A percentile compares a stretch with the other conserved stretches of the same genome.
Evolutionary conservation across 139 green algal species (phyloP).

Genomic region (Choricystis sp.): DNA sequence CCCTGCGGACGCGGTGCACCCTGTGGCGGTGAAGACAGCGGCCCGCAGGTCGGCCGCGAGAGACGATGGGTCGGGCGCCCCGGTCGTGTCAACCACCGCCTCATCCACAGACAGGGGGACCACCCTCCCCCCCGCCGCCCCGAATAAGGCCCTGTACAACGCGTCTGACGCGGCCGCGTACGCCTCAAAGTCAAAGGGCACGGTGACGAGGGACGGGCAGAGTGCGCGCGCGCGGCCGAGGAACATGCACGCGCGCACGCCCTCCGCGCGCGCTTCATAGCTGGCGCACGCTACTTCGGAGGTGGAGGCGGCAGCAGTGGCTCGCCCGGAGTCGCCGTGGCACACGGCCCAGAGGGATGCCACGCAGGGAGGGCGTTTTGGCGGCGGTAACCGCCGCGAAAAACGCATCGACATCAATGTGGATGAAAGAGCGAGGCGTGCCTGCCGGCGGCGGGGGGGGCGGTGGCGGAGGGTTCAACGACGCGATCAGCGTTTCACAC

Average conservation of each 20-base stretch:
- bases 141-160: conserved; percentile 6
- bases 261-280: conserved; percentile 68
- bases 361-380: conserved; percentile 35
- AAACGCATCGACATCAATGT: conserved; percentile 98
- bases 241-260: conserved; percentile 65
- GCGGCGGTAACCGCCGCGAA: conserved; percentile 67
- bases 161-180: conserved; percentile 70
- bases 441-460: conserved; percentile 9
- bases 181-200: conserved; percentile 89
- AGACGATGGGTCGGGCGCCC: conserved; percentile 23
- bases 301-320: conserved; percentile 44
- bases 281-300: conserved; percentile 79
- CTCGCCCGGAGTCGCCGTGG: conserved; percentile 73
- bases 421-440: conserved; percentile 42
- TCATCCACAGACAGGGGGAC: conserved; percentile 88
- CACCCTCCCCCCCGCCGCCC: conserved; percentile 20
- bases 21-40: conserved; percentile 28
- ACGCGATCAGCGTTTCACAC: conserved; percentile 49
- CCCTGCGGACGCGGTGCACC: conserved; percentile 39
- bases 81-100: conserved; percentile 80
- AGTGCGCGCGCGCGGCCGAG: conserved; percentile 63
- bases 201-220: conserved; percentile 77
- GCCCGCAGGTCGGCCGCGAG: conserved; percentile 34
- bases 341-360: conserved; percentile 52
- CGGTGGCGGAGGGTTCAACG: neutral